Base-by-base conservation (phyloP, 371 early-diverging fungal species). In the Apophysomyces variabilis region DNA sequence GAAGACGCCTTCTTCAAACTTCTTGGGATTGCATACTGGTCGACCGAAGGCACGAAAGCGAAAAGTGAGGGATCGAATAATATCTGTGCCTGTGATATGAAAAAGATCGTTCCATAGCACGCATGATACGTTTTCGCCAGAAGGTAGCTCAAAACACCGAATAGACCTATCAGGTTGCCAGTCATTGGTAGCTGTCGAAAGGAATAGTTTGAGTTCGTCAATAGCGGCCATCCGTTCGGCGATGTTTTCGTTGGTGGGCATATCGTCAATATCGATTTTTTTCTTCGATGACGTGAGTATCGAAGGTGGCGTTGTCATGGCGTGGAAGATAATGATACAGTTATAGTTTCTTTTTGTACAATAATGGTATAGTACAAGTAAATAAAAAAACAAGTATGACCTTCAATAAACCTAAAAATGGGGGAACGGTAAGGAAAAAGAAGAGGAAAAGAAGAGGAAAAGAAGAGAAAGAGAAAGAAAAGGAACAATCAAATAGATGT, bases 1-100 rank as follows among this genome's bases (percentile, higher is more conserved):
- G 67, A 95, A 95, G 14, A 95, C 80, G 43, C 96, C 96, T 73
- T 94, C 96, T 77, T 94, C 96, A 75, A 95, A 95, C 75, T 95
- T 95, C 69, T 94, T 94, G 46, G 87, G 62, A 54, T 87, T 84
- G 26, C 71, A 60, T 1, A 94, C 82, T 16, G 78, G 78, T 35
- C 94, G 65, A 58, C 91, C 84, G 74, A 88, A 82, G 35, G 85
- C 84, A 46, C 87, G 80, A 70, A 93, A 92, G 18, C 94, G 82
- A 78, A 87, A 92, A 3, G 87, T 76, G 0, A 95, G 81, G 38
- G 88, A 83, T 26, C 92, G 89, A 2, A 95, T 92, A 66, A 95
- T 94, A 66, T 95, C 95, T 14, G 95, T 94, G 6, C 95, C 95
- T 4, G 94, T 84, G 57, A 92, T 90, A 69, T 85, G 89, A 50